Evolutionary conservation across 176 grass and related monocot species (phyloP), one percentile per base, ranked within the genome.

Genomic region (Saccharum officinarum): DNA sequence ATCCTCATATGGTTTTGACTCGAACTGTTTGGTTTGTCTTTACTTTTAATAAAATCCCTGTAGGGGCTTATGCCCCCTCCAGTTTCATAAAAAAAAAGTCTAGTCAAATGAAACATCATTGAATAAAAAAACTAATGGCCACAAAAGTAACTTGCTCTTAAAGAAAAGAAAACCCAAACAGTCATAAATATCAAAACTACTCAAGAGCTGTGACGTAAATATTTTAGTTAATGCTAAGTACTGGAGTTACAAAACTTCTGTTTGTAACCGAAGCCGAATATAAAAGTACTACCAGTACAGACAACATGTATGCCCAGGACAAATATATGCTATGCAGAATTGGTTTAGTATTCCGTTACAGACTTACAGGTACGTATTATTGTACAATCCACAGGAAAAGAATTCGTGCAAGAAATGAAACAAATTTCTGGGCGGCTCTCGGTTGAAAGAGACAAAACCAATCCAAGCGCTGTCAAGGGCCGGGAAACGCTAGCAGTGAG

Each of bases 241-340:
- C 49, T 34, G 33, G 40, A 62, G 52, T 7, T 31, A 68, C 37
- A 63, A 88, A 87, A 38, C 11, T 41, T 17, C 50, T 39, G 11
- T 50, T 16, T 2, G 69, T 86, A 77, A 86, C 77, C 3, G 77
- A 81, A 76, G 49, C 67, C 37, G 9, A 75, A 60, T 37, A 55
- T 52, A 54, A 5, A 50, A 4, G 63, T 68, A 20, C 4, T 33
- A 10, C 16, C 4, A 31, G 45, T 34, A 75, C 79, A 46, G 8
- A 4, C 62, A 68, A 36, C 69, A 82, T 64, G 45, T 10, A 38
- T 38, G 30, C 1, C 6, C 22, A 17, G 28, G 28, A 79, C 14
- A 36, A 52, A n/a, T 18, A 33, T 11, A 22, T 77, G 15, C 20
- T 20, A 30, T 41, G 16, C 5, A 20, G 8, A 76, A 39, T 46